phyloP scores from a whole-genome alignment of 2,329 filamentous ascomycete genomes.

The Didymosphaeria variabile region DNA sequence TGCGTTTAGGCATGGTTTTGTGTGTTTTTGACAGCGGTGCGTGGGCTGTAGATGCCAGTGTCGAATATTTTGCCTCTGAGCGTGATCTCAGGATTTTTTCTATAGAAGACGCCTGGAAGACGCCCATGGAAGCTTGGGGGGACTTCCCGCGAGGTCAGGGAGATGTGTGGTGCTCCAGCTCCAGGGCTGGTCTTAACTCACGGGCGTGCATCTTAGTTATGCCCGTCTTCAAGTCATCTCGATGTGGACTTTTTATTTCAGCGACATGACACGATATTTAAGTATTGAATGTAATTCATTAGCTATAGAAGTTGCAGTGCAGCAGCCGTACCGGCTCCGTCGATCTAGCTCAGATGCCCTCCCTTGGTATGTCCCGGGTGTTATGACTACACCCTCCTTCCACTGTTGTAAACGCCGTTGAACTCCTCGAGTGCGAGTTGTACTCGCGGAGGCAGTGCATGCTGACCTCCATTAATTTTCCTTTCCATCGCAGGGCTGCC shows the following conservation, averaged over 20 bases:
- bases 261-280: background rate
- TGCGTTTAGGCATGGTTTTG: background rate
- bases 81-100: too few relatives aligned
- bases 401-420: background rate
- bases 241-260: background rate
- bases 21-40: background rate
- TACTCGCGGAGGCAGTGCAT: background rate
- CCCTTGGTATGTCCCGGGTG: constrained; percentile 2
- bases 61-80: too few relatives aligned
- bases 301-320: background rate
- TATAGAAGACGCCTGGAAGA: too few relatives aligned
- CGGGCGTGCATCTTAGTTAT: too few relatives aligned
- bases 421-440: background rate
- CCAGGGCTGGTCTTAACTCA: too few relatives aligned
- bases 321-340: background rate
- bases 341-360: background rate
- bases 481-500: background rate
- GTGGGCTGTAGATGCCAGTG: too few relatives aligned
- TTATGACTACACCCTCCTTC: background rate
- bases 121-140: too few relatives aligned
- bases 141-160: too few relatives aligned
- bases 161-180: too few relatives aligned
- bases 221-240: too few relatives aligned
- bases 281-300: background rate
- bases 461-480: background rate